phyloP scores from a whole-genome alignment of 768 basidiomycete genomes.

The Tricholomella constricta region DNA sequence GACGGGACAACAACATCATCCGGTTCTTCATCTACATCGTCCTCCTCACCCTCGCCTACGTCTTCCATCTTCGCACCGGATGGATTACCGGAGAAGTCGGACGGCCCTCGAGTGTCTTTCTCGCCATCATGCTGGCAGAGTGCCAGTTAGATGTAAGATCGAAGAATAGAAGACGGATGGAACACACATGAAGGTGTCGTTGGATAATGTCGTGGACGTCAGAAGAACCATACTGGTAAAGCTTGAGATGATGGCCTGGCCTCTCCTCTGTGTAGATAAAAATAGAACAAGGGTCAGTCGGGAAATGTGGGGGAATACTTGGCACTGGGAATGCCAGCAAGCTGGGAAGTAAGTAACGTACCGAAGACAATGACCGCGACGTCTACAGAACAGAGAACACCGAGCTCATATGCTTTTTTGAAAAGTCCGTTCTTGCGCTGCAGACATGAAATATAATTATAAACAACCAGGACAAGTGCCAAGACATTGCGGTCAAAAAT shows the following conservation, averaged over 20 bases:
- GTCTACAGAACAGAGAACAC: constrained; percentile 87
- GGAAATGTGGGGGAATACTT: neutral
- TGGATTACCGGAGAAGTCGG: constrained; percentile 45
- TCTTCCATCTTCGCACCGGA: constrained; percentile 32
- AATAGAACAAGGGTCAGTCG: constrained; percentile 39
- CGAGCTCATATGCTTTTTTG: constrained; percentile 90
- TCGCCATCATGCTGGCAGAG: constrained; percentile 49
- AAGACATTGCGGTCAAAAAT: constrained; percentile 60
- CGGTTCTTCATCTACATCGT: constrained; percentile 34
- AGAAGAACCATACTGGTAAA: constrained; percentile 78
- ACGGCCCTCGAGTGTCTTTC: constrained; percentile 46
- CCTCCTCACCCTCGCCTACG: constrained; percentile 43
- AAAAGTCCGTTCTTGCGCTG: constrained; percentile 90
- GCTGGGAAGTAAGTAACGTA: constrained; percentile 18
- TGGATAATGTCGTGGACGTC: constrained; percentile 73
- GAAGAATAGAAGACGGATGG: neutral
- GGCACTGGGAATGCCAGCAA: constrained; percentile 6
- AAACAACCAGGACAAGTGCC: constrained; percentile 41
- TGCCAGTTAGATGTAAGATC: constrained; percentile 2
- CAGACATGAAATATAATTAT: constrained; percentile 21
- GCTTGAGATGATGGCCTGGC: constrained; percentile 76
- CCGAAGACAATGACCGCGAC: constrained; percentile 87
- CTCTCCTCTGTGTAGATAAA: constrained; percentile 64
- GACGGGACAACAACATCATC: constrained; percentile 16
- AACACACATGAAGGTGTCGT: constrained; percentile 54